Evolutionary conservation across 345 rosid species (phyloP), one percentile per base, ranked within the genome.

Genomic region (Pugionium cornutum): DNA sequence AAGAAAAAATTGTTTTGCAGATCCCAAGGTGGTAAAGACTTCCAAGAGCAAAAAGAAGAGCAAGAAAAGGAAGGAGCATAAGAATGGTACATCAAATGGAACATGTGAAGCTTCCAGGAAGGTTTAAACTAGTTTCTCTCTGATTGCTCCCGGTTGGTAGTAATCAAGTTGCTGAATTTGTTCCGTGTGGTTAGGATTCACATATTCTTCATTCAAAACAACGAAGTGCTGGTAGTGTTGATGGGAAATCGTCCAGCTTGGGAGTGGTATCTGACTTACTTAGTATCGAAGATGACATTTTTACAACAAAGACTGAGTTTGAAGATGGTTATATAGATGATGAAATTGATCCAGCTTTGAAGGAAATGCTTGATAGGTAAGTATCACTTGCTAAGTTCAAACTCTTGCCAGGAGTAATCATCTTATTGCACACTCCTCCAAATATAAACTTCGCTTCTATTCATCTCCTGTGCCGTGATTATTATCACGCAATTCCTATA

Each of bases 301-400:
- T 82, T 71, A 75, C 82, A 33, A 65, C 75, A 6, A 84, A 80
- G 81, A 58, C 67, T 53, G 92, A 81, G 41, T 77, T 80, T 81
- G 92, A 86, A 63, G 94, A 91, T 66, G 85, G 67, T 68, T 84
- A 84, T 55, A 62, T 83, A 27, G 91, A 91, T 80, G 96, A 91
- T 76, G 96, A 83, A 77, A 75, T 91, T 68, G 98, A 91, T 78
- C 98, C 96, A 40, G 96, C 88, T 76, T 66, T 84, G 72, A 85
- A 73, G 76, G 98, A 86, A 76, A 78, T 86, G 80, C 76, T 91
- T 63, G 98, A 91, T 75, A 84, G 95, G 98, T 91, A 64, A 68
- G 74, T 31, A 33, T 54, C 61, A 11, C 35, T 53, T 39, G 8
- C 35, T 42, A 3, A 25, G 4, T 43, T 52, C 7, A 31, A 68